Evolutionary conservation across 2,329 filamentous ascomycete genomes (phyloP).

Genomic region (Penicillium sp.): DNA sequence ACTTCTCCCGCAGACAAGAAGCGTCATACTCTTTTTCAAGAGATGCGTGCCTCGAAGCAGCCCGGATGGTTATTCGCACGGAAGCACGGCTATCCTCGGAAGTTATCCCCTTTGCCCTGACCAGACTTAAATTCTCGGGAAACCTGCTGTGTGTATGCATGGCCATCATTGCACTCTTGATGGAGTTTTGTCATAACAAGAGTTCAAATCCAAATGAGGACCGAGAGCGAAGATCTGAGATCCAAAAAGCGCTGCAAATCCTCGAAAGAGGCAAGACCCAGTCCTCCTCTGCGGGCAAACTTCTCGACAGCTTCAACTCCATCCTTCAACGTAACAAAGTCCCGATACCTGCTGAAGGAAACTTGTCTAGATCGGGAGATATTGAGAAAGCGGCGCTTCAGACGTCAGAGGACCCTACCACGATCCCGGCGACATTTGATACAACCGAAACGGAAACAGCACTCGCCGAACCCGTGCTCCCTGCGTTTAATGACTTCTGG

Average conservation of each 20-base stretch:
- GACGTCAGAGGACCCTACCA: neutral
- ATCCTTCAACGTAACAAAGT: slow-evolving; percentile 29
- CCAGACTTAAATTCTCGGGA: slow-evolving; percentile 32
- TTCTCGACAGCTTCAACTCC: slow-evolving; percentile 36
- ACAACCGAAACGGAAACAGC: neutral
- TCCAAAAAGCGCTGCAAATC: slow-evolving; percentile 36
- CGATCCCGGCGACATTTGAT: neutral
- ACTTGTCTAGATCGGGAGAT: neutral
- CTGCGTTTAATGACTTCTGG: slow-evolving; percentile 23
- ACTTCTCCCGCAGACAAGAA: slow-evolving; percentile 34
- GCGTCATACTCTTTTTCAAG: slow-evolving; percentile 36
- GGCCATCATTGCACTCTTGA: slow-evolving; percentile 41
- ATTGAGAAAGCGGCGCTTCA: neutral
- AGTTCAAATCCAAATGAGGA: slow-evolving; percentile 27
- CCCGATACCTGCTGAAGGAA: neutral
- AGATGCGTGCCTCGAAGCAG: slow-evolving; percentile 38
- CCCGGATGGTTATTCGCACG: slow-evolving; percentile 35
- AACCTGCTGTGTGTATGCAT: slow-evolving; percentile 41
- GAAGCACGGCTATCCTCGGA: slow-evolving; percentile 25
- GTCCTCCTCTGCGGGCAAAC: slow-evolving; percentile 30
- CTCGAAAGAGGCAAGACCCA: slow-evolving; percentile 36
- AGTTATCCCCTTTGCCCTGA: slow-evolving; percentile 21
- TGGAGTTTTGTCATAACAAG: slow-evolving; percentile 41
- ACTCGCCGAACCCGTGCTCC: slow-evolving; percentile 11
- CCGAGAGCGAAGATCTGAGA: slow-evolving; percentile 31